These are phyloP conservation scores for Chlorella sp. DNA, from an alignment of 139 green algal genomes.

Conservation along the genomic window DNA sequence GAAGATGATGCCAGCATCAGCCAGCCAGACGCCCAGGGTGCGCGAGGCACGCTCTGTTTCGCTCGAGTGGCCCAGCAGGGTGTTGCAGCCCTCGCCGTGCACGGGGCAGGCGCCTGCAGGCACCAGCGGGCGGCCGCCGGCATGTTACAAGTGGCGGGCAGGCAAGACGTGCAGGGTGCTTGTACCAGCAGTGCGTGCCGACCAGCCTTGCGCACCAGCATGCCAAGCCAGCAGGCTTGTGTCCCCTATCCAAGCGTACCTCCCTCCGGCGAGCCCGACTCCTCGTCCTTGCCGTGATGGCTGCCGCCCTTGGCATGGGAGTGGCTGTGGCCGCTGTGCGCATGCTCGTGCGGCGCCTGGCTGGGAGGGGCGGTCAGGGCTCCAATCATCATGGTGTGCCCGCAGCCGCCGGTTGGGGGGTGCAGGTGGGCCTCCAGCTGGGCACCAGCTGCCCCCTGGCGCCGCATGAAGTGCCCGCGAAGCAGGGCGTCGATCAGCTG, in stretches of 20 bases:
- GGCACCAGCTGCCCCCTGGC: neutral
- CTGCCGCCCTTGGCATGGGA: neutral
- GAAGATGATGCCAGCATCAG: constrained; percentile 52
- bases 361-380: too few relatives aligned
- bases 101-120: constrained; percentile 15
- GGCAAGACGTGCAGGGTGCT: neutral
- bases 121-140: too few relatives aligned
- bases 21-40: constrained; percentile 23
- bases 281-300: neutral
- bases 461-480: neutral
- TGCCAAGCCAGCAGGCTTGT: neutral
- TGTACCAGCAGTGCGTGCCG: neutral
- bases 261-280: neutral
- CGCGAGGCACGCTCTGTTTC: neutral
- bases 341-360: neutral
- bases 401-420: too few relatives aligned
- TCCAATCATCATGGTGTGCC: too few relatives aligned
- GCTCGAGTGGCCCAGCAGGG: neutral
- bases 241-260: neutral
- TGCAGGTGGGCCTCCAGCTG: too few relatives aligned
- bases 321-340: neutral
- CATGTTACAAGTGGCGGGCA: too few relatives aligned
- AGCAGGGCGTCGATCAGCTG: constrained; percentile 1
- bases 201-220: neutral
- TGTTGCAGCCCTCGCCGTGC: constrained; percentile 11